These are phyloP conservation scores for Yamadazyma conglobata DNA, from an alignment of 1,139 yeast genomes.

Conservation along the genomic window DNA sequence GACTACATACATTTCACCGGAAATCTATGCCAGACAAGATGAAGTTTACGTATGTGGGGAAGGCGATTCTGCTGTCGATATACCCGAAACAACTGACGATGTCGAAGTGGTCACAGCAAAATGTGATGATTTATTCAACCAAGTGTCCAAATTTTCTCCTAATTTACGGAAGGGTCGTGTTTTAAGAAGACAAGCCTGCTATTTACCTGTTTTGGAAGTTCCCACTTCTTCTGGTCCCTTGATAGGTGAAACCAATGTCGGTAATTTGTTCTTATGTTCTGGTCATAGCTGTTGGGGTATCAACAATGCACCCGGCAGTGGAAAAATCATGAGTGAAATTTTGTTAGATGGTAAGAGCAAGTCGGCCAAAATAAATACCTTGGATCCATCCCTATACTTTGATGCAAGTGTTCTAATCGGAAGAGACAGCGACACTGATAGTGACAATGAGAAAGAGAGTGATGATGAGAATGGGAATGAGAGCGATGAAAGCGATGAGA, in stretches of 20 bases:
- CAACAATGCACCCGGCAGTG: slow-evolving; percentile 96
- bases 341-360: slow-evolving; percentile 78
- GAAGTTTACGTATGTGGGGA: slow-evolving; percentile 98
- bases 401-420: slow-evolving; percentile 60
- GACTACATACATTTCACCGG: slow-evolving; percentile 76
- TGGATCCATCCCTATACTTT: slow-evolving; percentile 83
- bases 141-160: slow-evolving; percentile 76
- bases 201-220: slow-evolving; percentile 88
- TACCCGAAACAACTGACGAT: slow-evolving; percentile 93
- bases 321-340: slow-evolving; percentile 85
- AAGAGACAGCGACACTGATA: slow-evolving; percentile 31
- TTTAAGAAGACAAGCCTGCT: slow-evolving; percentile 88
- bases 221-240: slow-evolving; percentile 92
- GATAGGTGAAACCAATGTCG: slow-evolving; percentile 88
- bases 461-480: slow-evolving; percentile 4
- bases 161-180: slow-evolving; percentile 73
- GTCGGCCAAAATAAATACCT: slow-evolving; percentile 74
- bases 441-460: slow-evolving; percentile 4
- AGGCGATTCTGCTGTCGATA: slow-evolving; percentile 84
- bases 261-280: slow-evolving; percentile 72
- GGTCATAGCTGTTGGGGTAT: slow-evolving; percentile 99
- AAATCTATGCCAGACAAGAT: slow-evolving; percentile 90
- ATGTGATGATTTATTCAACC: slow-evolving; percentile 82
- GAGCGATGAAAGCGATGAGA: slow-evolving; percentile 3
- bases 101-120: slow-evolving; percentile 84